Base-by-base conservation (phyloP, 2,329 filamentous ascomycete species). In the Microdochium trichocladiopsis region DNA sequence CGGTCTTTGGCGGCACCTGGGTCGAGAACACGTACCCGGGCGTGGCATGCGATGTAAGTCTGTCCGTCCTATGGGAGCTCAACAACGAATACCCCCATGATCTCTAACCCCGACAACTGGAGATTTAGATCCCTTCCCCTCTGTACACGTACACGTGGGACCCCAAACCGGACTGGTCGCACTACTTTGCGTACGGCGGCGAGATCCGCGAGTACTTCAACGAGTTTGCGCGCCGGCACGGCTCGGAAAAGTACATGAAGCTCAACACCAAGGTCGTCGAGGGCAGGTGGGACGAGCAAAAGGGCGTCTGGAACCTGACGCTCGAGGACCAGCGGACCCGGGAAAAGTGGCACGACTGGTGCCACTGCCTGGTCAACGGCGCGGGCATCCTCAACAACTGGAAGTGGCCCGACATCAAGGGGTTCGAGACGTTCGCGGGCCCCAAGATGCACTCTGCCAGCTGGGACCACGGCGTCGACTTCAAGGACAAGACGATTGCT, bases 401-500 rank as follows among this genome's bases (percentile, higher is more conserved):
- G 65, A 67, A 70, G 50, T 77, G 74, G 70, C 80, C 80, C 1
- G 69, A 72, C 18, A 73, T 83, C 22, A 70, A 74, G 0, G 81
- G 80, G 0, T 55, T 77, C 0, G 57, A 72, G 2, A 66, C 65
- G n/a, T 86, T 82, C 65, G 63, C 72, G 50, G 81, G 80, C 9
- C 60, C 65, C 8, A 63, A 82, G 3, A 69, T 82, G 45, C 81
- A 85, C 59, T 77, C 77, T 0, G 75, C 81, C 1, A 69, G 72
- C 36, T 86, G 79, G 79, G 72, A 78, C 1, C 62, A 75, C 4
- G 69, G 73, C 18, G 65, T 79, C 9, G 69, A 78, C n/a, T 63
- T 80, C 6, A 61, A 60, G 2, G 72, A 66, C 24, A 78, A 78
- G 55, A 66, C 67, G 10, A 75, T 80, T 23, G 72, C 73, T 5